phyloP scores from a whole-genome alignment of 148 eudicot species.

The Mesembryanthemum crystallinum region DNA sequence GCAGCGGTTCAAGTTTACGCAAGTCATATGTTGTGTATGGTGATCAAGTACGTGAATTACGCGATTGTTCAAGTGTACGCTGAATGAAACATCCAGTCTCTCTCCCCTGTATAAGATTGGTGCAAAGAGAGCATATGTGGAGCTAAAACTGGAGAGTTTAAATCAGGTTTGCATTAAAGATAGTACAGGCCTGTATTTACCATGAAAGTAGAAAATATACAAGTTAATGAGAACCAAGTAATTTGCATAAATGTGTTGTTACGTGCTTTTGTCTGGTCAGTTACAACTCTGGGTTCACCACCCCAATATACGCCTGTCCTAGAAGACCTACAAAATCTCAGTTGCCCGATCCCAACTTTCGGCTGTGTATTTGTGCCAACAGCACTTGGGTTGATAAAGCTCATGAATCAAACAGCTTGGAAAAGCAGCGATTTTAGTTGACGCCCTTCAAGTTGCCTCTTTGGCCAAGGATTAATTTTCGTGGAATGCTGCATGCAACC shows the following conservation, averaged over 20 bases:
- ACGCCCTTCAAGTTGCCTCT: neutral
- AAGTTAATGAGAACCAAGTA: neutral
- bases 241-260: neutral
- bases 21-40: too few species aligned
- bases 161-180: too few species aligned
- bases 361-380: neutral
- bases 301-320: neutral
- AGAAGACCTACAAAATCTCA: neutral
- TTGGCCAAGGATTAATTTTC: slow-evolving; percentile 5
- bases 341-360: neutral
- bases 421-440: slow-evolving; percentile 1
- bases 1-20: too few species aligned
- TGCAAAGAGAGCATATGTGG: too few species aligned
- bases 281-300: slow-evolving; percentile 7
- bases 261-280: neutral
- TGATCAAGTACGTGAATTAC: too few species aligned
- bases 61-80: too few species aligned
- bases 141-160: too few species aligned
- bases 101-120: too few species aligned
- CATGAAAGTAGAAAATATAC: neutral
- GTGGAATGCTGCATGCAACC: neutral
- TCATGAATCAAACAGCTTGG: neutral
- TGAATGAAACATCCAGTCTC: too few species aligned
- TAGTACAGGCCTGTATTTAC: too few species aligned
- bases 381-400: neutral